Conservation (phyloP, 169 alveolate species). For the Plasmodium coatneyi region DNA sequence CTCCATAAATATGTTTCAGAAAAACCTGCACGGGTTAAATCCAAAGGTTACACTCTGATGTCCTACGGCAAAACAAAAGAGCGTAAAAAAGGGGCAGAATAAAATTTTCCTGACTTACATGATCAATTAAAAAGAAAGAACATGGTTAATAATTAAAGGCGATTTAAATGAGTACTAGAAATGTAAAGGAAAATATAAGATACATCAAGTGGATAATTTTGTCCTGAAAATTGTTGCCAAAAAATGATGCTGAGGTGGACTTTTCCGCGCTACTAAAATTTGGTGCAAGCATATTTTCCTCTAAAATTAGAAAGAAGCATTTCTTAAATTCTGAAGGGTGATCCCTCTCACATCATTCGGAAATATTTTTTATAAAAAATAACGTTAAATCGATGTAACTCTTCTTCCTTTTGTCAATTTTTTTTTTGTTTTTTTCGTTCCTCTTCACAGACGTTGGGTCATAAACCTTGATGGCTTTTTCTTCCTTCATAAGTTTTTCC, state of each 20-base stretch:
- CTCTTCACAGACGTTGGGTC: not conserved
- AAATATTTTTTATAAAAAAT: conserved; percentile 66
- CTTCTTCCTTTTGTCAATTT: conserved; percentile 52
- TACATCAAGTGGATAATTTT: not conserved
- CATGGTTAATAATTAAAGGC: not conserved
- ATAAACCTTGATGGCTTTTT: conserved; percentile 47
- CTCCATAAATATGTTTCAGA: not conserved
- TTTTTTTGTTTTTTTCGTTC: conserved; percentile 26
- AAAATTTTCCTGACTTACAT: not conserved
- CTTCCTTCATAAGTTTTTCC: conserved; percentile 61
- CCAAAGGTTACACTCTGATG: not conserved
- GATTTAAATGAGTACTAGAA: not conserved
- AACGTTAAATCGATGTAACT: conserved; percentile 71
- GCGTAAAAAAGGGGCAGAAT: not conserved
- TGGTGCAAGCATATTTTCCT: not conserved
- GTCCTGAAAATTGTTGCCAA: not conserved
- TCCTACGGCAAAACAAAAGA: not conserved
- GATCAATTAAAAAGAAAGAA: not conserved
- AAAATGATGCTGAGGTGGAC: not conserved
- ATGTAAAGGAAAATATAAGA: not conserved
- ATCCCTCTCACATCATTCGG: conserved; percentile 11
- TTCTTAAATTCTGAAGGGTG: not conserved
- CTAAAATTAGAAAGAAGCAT: not conserved
- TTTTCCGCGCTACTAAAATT: not conserved
- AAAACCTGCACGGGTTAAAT: not conserved